phyloP scores from a whole-genome alignment of 371 early-diverging fungal species.

The Apophysomyces ossiformis region DNA sequence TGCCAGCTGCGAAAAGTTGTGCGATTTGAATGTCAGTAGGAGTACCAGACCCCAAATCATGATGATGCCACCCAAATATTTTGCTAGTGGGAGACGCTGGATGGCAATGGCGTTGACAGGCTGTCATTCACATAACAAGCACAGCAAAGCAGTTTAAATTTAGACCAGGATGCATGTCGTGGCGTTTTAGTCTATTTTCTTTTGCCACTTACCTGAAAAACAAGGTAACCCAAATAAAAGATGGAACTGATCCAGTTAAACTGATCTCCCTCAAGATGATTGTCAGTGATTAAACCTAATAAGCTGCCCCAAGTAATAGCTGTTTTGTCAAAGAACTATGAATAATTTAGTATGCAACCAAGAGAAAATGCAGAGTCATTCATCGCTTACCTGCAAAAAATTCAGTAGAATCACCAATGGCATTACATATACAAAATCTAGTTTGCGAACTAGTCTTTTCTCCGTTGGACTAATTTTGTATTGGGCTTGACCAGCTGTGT shows the following conservation, averaged over 20 bases:
- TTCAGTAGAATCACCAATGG: slow-evolving; percentile 31
- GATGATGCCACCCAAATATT: slow-evolving; percentile 32
- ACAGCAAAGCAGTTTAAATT: neutral
- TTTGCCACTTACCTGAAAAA: slow-evolving; percentile 35
- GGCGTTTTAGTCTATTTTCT: too few relatives aligned
- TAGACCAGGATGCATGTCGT: neutral
- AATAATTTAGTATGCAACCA: neutral
- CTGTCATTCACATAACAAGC: slow-evolving; percentile 14
- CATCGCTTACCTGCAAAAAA: slow-evolving; percentile 31
- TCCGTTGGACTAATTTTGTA: slow-evolving; percentile 22
- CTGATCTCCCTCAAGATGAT: slow-evolving; percentile 22
- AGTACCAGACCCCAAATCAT: slow-evolving; percentile 38
- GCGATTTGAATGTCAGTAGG: neutral
- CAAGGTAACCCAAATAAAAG: slow-evolving; percentile 41
- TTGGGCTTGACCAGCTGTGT: slow-evolving; percentile 29
- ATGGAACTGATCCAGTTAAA: slow-evolving; percentile 39
- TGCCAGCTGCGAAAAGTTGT: slow-evolving; percentile 34
- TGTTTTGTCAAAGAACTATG: slow-evolving; percentile 47
- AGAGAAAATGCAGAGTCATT: neutral
- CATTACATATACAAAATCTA: slow-evolving; percentile 38
- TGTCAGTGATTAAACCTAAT: slow-evolving; percentile 36
- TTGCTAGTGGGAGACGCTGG: slow-evolving; percentile 34
- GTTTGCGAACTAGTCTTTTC: slow-evolving; percentile 25
- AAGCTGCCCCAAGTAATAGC: slow-evolving; percentile 40
- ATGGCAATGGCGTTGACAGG: slow-evolving; percentile 37